Percentiles rank a stretch among this genome's conserved stretches.
Conservation (phyloP, 2,329 filamentous ascomycete genomes). For the Epichloe uncinata region DNA sequence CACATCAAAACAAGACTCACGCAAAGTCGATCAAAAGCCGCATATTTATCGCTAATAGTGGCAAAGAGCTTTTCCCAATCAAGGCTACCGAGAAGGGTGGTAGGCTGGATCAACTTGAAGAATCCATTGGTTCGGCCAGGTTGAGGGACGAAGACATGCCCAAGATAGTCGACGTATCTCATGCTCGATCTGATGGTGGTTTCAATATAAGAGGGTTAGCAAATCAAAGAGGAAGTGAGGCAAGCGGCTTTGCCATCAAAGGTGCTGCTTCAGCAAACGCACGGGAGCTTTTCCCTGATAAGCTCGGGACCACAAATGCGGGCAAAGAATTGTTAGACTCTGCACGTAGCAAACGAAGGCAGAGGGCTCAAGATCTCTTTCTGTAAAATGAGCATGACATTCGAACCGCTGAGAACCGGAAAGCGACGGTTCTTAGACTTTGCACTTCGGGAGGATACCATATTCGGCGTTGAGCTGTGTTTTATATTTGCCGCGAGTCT, state of each 20-base stretch:
- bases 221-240: slow-evolving; percentile 28
- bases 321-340: slow-evolving; percentile 56
- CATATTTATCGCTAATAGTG: slow-evolving; percentile 16
- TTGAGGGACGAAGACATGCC: slow-evolving; percentile 28
- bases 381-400: slow-evolving; percentile 25
- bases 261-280: slow-evolving; percentile 36
- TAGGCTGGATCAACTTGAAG: slow-evolving; percentile 26
- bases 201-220: slow-evolving; percentile 50
- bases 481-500: neutral
- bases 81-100: slow-evolving; percentile 16
- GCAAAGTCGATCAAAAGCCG: slow-evolving; percentile 22
- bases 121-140: slow-evolving; percentile 24
- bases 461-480: neutral
- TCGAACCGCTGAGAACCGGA: neutral
- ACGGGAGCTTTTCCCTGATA: slow-evolving; percentile 58
- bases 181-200: slow-evolving; percentile 25
- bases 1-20: slow-evolving; percentile 20
- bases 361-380: slow-evolving; percentile 62
- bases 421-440: no score
- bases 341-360: slow-evolving; percentile 39
- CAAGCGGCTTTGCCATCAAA: slow-evolving; percentile 51
- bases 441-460: no score
- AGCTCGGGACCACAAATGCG: slow-evolving; percentile 40
- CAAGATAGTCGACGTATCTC: slow-evolving; percentile 44
- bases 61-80: slow-evolving; percentile 28